A percentile compares a stretch with the other conserved stretches of the same genome.
These are phyloP conservation scores for Fusarium heterosporum DNA, from an alignment of 2,329 filamentous ascomycete genomes.

Conservation along the genomic window DNA sequence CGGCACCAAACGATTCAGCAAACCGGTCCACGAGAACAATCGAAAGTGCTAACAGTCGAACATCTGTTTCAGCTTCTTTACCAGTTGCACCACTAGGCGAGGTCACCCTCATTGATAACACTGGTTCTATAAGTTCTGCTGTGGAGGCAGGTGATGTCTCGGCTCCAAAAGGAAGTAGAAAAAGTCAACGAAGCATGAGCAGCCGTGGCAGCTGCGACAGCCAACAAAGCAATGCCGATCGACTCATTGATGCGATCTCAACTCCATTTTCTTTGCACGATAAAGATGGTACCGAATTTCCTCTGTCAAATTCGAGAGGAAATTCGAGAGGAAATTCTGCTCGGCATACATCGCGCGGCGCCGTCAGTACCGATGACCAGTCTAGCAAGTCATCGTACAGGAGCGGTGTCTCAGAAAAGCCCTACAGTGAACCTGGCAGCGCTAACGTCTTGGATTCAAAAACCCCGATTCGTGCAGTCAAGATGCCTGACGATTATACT, in stretches of 20 bases:
- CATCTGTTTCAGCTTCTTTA: conserved; percentile 42
- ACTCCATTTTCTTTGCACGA: conserved; percentile 63
- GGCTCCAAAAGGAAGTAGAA: conserved; percentile 33
- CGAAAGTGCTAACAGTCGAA: conserved; percentile 33
- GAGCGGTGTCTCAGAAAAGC: conserved; percentile 31
- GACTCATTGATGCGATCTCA: conserved; percentile 78
- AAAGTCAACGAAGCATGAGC: conserved; percentile 51
- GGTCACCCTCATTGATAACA: conserved; percentile 70
- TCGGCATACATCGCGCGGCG: conserved; percentile 13
- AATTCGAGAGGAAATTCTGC: conserved; percentile 32
- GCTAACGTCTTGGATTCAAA: conserved; percentile 58
- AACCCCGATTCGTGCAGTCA: conserved; percentile 61
- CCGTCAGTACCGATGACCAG: conserved; percentile 16
- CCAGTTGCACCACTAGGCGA: conserved; percentile 60
- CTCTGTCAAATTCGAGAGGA: conserved; percentile 37
- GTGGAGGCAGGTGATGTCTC: conserved; percentile 24
- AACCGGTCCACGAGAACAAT: conserved; percentile 18
- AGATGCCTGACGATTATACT: conserved; percentile 60
- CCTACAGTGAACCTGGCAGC: conserved; percentile 49
- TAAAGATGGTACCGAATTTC: conserved; percentile 50
- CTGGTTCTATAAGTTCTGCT: conserved; percentile 42
- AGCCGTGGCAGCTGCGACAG: conserved; percentile 61
- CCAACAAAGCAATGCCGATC: conserved; percentile 72
- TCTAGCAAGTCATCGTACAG: conserved; percentile 25
- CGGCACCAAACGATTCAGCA: background rate